Conservation (phyloP, 108 stramenopile genomes). For the Cyclotella distinguenda region DNA sequence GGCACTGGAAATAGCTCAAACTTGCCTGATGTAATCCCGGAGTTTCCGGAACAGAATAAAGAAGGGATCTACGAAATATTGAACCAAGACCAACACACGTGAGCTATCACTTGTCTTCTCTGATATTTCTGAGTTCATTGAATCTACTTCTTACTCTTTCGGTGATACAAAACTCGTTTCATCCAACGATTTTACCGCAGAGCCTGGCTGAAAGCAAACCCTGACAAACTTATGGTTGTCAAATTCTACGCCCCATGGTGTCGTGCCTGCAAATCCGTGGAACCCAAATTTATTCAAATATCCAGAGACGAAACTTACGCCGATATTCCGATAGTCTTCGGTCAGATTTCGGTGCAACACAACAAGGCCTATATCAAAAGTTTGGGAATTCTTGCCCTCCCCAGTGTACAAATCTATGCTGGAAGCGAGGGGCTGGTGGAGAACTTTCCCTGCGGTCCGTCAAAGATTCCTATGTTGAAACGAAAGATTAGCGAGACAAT, state of each 20-base stretch:
- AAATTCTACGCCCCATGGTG: conserved; percentile 92
- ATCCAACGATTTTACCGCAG: conserved; percentile 2
- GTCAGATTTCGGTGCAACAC: conserved; percentile 68
- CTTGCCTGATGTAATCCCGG: conserved; percentile 22
- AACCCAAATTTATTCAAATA: conserved; percentile 77
- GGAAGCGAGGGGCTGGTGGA: conserved; percentile 56
- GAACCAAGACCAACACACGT: conserved; percentile 48
- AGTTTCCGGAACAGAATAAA: conserved; percentile 27
- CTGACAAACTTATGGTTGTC: conserved; percentile 73
- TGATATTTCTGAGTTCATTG: too few relatives aligned
- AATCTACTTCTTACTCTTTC: neutral
- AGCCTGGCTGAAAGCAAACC: conserved; percentile 59
- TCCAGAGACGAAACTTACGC: conserved; percentile 57
- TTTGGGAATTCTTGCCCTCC: conserved; percentile 76
- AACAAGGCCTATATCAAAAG: conserved; percentile 79
- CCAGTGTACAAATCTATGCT: conserved; percentile 77
- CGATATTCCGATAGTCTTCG: conserved; percentile 65
- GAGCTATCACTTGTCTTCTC: too few relatives aligned
- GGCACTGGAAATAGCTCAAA: neutral
- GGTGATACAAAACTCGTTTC: neutral
- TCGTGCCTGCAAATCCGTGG: conserved; percentile 74
- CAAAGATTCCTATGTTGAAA: conserved; percentile 80
- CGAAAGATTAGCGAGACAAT: conserved; percentile 68
- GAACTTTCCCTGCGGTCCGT: conserved; percentile 88
- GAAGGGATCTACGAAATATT: conserved; percentile 39